Base-by-base conservation (phyloP, 1,284 basidiomycete genomes). In the Hypsizygus ulmarius region DNA sequence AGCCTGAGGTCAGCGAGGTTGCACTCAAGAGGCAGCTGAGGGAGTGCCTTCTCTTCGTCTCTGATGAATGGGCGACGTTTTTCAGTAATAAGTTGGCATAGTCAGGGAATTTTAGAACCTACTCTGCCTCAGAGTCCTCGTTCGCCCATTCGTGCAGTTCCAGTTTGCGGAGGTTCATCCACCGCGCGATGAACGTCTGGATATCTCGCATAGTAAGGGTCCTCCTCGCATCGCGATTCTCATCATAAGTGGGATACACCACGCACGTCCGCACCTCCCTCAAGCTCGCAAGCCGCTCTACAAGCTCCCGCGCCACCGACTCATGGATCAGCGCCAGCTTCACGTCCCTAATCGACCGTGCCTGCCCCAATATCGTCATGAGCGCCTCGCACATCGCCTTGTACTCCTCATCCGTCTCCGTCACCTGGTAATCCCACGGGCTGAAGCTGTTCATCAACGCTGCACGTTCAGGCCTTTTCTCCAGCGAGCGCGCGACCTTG, bases 391-490 rank as follows among this genome's bases (percentile, higher is more conserved):
- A 49, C 38, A 44, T 49, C 16, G 25, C 37, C 14, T 36, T 29
- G 19, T 18, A 34, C 12, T 49, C 49, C 21, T 25, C 21, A 3
- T 25, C 21, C 21, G 4, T 7, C 21, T 25, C 21, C 21, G 21
- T 25, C 21, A 25, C 7, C 3, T 25, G 7, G 18, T 45, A 45
- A 11, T 32, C 16, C 28, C 21, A 33, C 1, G 49, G 43, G 27
- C 35, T 36, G 28, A 50, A 45, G 3, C 30, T 42, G 14, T 34
- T 34, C 41, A 50, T 50, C 11, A 21, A 25, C 36, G 43, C 42
- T 11, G 19, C 50, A 16, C 50, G 41, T 32, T 52, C 45, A 9
- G 50, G 50, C 25, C 44, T 40, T 12, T 11, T 12, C 8, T 42
- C 39, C 11, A 52, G 29, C 32, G 41, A 25, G 5, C 47, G 43